Conservation (phyloP, 176 grass and related monocot species). For the Oryza officinalis region DNA sequence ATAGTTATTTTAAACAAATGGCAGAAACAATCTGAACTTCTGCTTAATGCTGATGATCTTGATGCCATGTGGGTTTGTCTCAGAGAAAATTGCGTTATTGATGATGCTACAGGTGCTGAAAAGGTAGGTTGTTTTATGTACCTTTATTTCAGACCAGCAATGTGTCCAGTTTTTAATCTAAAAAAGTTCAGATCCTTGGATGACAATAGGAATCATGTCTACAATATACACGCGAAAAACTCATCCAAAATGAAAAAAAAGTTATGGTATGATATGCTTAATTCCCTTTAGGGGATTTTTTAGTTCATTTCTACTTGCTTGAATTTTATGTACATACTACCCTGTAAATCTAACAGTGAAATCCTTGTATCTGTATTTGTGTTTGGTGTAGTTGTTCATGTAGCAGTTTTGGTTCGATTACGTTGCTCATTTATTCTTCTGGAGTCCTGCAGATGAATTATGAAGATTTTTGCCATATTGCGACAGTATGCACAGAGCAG, state of each 20-base stretch:
- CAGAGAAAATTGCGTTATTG: conserved; percentile 99
- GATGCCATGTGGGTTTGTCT: conserved; percentile 99
- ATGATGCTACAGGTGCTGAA: conserved; percentile 92
- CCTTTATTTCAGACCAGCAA: not conserved
- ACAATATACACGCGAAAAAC: not conserved
- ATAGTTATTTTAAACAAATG: conserved; percentile 30
- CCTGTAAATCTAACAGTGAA: not conserved
- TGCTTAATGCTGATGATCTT: conserved; percentile 97
- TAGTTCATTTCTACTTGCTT: not conserved
- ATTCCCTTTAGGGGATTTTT: not conserved
- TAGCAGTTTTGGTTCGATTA: not conserved
- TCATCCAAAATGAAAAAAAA: not conserved
- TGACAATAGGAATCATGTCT: not conserved
- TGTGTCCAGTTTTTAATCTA: not conserved
- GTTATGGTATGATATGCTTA: not conserved
- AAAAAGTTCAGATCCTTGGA: not conserved
- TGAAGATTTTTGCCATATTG: conserved; percentile 99
- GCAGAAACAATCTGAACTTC: conserved; percentile 98
- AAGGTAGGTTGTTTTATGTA: conserved; percentile 52
- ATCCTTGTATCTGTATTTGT: not conserved
- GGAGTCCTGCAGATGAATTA: conserved; percentile 86
- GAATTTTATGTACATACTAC: not conserved
- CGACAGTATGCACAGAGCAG: conserved; percentile 92
- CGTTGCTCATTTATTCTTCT: conserved; percentile 27
- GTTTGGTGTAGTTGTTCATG: conserved; percentile 1